Evolutionary conservation across 352 stramenopile genomes (phyloP).

Genomic region (Elongisporangium undulatum): DNA sequence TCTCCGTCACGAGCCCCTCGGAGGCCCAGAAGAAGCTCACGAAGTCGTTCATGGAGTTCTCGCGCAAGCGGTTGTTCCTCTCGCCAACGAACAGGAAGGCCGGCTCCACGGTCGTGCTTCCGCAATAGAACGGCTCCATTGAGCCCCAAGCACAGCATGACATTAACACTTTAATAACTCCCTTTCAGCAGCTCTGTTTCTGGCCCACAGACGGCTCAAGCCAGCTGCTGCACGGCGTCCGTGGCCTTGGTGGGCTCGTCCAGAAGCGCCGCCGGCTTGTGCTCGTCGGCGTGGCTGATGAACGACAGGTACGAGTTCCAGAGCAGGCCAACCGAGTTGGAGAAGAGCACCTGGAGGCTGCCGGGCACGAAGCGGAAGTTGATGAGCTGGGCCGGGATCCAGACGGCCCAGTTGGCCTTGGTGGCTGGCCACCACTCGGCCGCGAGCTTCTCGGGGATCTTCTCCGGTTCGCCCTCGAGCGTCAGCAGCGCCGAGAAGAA

Average conservation of each 20-base stretch:
- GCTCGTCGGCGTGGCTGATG: conserved; percentile 43
- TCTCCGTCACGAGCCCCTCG: not conserved
- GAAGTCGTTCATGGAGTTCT: not conserved
- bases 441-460: conserved; percentile 58
- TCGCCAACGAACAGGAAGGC: not conserved
- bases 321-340: conserved; percentile 74
- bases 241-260: not conserved
- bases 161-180: not conserved
- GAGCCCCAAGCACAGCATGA: not conserved
- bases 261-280: not conserved
- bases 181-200: not conserved
- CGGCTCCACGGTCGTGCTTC: not conserved
- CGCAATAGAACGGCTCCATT: conserved; percentile 2
- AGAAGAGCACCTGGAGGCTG: conserved; percentile 78
- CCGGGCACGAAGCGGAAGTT: conserved; percentile 81
- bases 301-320: conserved; percentile 86
- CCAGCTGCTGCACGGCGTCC: not conserved
- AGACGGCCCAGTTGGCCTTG: conserved; percentile 79
- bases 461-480: conserved; percentile 45
- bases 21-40: not conserved
- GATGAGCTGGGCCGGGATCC: conserved; percentile 74
- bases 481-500: conserved; percentile 70
- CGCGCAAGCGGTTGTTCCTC: not conserved
- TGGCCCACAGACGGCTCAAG: not conserved
- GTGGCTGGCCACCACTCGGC: conserved; percentile 75